Evolutionary conservation across 495 filamentous ascomycete genomes (phyloP).

Genomic region (Hyaloscypha hepaticicola): DNA sequence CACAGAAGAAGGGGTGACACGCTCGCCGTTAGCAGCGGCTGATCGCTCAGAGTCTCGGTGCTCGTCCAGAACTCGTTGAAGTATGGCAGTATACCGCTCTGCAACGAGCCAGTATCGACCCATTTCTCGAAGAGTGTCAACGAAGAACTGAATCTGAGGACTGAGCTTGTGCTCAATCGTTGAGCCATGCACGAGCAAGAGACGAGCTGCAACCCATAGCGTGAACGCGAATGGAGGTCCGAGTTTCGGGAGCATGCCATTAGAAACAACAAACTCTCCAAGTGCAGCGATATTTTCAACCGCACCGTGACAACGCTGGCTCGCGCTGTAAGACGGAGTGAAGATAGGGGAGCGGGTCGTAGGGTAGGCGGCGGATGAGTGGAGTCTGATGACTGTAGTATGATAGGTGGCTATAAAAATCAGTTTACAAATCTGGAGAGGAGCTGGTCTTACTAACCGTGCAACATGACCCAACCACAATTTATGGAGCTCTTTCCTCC

Average conservation of each 20-base stretch:
- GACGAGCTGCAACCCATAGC: slow-evolving; percentile 85
- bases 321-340: slow-evolving; percentile 78
- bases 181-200: slow-evolving; percentile 82
- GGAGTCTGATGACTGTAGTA: slow-evolving; percentile 81
- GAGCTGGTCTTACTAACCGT: slow-evolving; percentile 64
- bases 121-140: slow-evolving; percentile 76
- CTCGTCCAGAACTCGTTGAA: slow-evolving; percentile 81
- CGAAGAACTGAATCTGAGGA: slow-evolving; percentile 73
- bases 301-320: slow-evolving; percentile 74
- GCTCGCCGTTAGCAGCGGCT: slow-evolving; percentile 53
- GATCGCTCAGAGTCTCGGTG: slow-evolving; percentile 73
- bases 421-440: slow-evolving; percentile 35
- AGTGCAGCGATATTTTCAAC: slow-evolving; percentile 82
- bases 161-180: slow-evolving; percentile 80
- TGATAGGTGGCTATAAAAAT: slow-evolving; percentile 35
- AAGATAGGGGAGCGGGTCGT: slow-evolving; percentile 84
- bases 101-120: slow-evolving; percentile 83
- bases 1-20: slow-evolving; percentile 76
- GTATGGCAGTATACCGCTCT: slow-evolving; percentile 73
- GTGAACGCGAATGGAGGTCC: slow-evolving; percentile 88
- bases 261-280: slow-evolving; percentile 68
- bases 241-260: slow-evolving; percentile 72
- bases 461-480: slow-evolving; percentile 87
- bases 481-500: slow-evolving; percentile 65
- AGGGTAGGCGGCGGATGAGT: slow-evolving; percentile 91